A percentile compares a stretch with the other conserved stretches of the same genome.
Conservation (phyloP, 352 stramenopile species). For the Ophiocytium majus region DNA sequence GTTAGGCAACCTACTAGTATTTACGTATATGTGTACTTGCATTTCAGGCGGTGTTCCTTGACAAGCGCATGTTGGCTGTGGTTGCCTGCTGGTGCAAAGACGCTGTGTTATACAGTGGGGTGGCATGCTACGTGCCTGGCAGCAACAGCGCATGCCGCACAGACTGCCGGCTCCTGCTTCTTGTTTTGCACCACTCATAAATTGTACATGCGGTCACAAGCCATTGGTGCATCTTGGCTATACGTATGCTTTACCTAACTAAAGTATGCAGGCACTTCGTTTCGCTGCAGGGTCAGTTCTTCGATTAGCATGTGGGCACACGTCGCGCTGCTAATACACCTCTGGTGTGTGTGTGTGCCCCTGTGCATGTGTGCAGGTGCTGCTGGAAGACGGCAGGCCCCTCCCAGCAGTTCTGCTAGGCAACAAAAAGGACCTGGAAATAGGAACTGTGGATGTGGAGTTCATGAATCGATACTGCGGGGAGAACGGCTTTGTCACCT, state of each 20-base stretch:
- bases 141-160: neutral
- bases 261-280: too few species aligned
- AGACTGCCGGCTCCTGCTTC: too few species aligned
- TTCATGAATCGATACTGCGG: neutral
- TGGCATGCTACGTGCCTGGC: neutral
- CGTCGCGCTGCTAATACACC: neutral
- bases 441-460: constrained; percentile 19
- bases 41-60: too few species aligned
- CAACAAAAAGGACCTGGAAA: constrained; percentile 85
- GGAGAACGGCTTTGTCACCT: neutral
- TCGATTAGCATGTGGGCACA: neutral
- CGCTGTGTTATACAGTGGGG: neutral
- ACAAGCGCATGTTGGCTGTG: too few species aligned
- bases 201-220: too few species aligned
- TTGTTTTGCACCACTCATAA: too few species aligned
- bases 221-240: too few species aligned
- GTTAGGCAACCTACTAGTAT: too few species aligned
- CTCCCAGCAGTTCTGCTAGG: constrained; percentile 83
- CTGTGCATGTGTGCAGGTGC: constrained; percentile 15
- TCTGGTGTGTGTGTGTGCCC: neutral
- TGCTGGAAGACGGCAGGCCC: constrained; percentile 78
- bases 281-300: neutral
- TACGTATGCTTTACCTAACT: too few species aligned
- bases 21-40: too few species aligned
- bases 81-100: too few species aligned